Percentiles rank a stretch among this genome's conserved stretches.
phyloP scores from a whole-genome alignment of 306 rosid genomes.

The Hylodesmum podocarpum region DNA sequence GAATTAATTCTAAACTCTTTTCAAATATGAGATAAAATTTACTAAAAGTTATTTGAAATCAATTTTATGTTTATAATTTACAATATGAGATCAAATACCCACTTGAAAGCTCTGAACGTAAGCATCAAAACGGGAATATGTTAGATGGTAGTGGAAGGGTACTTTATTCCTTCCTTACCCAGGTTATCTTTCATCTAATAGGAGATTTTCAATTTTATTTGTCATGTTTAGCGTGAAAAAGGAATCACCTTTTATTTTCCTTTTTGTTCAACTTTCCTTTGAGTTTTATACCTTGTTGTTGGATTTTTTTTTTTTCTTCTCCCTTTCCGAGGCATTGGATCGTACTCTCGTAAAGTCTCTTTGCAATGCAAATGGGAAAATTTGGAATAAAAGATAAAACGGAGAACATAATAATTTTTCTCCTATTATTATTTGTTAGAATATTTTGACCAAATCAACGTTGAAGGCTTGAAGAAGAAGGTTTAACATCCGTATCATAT shows the following conservation, averaged over 20 bases:
- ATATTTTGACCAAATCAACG: background rate
- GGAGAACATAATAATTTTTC: background rate
- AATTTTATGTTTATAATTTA: no score
- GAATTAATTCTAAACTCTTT: no score
- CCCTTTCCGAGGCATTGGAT: background rate
- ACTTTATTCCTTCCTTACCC: constrained; percentile 72
- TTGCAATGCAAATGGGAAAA: background rate
- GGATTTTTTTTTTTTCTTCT: constrained; percentile 26
- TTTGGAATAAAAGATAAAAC: background rate
- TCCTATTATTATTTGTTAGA: background rate
- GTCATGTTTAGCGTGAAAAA: constrained; percentile 16
- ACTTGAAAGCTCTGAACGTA: constrained; percentile 10
- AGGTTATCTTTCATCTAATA: constrained; percentile 25
- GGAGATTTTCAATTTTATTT: constrained; percentile 11
- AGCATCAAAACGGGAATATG: constrained; percentile 50
- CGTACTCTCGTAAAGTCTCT: no score
- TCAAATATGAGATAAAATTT: no score
- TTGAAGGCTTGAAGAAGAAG: background rate
- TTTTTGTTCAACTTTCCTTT: background rate
- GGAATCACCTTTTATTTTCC: constrained; percentile 32
- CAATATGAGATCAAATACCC: no score
- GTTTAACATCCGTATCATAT: background rate
- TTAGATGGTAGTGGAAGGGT: constrained; percentile 48
- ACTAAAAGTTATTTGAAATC: no score
- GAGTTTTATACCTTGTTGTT: constrained; percentile 10